Evolutionary conservation across 1,284 basidiomycete species (phyloP).

Genomic region (Sporisorium reilianum): DNA sequence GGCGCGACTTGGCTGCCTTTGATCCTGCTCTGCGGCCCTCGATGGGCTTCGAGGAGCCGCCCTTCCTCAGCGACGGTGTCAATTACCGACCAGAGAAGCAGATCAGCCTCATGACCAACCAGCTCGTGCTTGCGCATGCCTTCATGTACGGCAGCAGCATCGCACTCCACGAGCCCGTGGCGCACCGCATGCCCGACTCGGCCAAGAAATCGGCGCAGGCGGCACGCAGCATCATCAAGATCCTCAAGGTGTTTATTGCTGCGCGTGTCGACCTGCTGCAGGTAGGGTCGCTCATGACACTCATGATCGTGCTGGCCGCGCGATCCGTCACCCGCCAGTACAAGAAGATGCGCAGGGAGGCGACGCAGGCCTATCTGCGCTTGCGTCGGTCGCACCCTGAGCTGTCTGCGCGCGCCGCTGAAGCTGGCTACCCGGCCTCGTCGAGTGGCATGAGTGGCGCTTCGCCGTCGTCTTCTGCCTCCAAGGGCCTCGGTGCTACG

Average conservation of each 20-base stretch:
- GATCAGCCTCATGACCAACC: constrained; percentile 47
- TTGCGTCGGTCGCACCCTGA: constrained; percentile 28
- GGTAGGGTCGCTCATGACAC: constrained; percentile 40
- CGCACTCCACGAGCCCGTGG: constrained; percentile 53
- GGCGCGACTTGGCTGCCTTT: constrained; percentile 37
- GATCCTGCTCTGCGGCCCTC: constrained; percentile 31
- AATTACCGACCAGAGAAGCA: constrained; percentile 43
- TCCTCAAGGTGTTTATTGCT: constrained; percentile 50
- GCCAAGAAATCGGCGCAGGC: constrained; percentile 36
- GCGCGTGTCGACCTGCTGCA: constrained; percentile 45
- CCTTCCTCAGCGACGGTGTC: constrained; percentile 45
- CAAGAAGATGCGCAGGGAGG: constrained; percentile 39
- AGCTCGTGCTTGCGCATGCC: constrained; percentile 47
- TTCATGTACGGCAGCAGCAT: constrained; percentile 47
- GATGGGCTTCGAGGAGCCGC: constrained; percentile 26
- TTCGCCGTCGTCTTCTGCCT: constrained; percentile 11
- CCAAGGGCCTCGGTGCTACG: constrained; percentile 19
- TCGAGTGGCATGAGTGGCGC: constrained; percentile 9
- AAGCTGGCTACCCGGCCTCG: constrained; percentile 20
- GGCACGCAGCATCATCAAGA: constrained; percentile 46
- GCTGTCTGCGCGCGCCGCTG: constrained; percentile 16
- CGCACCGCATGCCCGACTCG: constrained; percentile 41
- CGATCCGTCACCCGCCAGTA: constrained; percentile 40
- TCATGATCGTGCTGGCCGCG: constrained; percentile 47
- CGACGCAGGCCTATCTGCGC: constrained; percentile 30